Percentiles rank a stretch among this genome's conserved stretches.
Conservation (phyloP, 2,329 filamentous ascomycete species). For the Fusarium siculi region DNA sequence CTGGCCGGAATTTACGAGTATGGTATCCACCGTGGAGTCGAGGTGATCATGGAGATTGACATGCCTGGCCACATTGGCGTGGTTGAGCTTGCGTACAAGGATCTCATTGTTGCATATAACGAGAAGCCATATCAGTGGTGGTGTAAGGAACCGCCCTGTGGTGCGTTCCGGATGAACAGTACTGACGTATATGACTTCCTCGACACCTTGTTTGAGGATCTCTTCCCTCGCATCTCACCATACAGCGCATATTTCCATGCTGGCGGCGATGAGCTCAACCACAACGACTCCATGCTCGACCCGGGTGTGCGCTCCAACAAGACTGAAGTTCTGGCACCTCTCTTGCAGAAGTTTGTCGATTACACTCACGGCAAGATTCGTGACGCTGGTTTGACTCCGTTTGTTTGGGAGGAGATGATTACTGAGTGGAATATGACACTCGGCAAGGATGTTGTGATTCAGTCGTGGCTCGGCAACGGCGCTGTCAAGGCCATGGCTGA, state of each 20-base stretch:
- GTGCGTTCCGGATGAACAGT: conserved; percentile 81
- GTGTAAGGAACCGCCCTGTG: conserved; percentile 72
- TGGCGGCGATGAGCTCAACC: conserved; percentile 88
- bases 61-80: conserved; percentile 70
- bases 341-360: conserved; percentile 82
- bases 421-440: conserved; percentile 81
- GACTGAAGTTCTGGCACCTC: conserved; percentile 71
- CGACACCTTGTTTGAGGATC: conserved; percentile 76
- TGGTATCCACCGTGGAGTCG: conserved; percentile 69
- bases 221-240: conserved; percentile 76
- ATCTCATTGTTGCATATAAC: conserved; percentile 65
- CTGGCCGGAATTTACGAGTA: conserved; percentile 76
- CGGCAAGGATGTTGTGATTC: conserved; percentile 76
- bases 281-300: conserved; percentile 73
- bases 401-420: conserved; percentile 92
- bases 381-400: conserved; percentile 71
- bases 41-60: conserved; percentile 70
- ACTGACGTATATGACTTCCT: conserved; percentile 76
- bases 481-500: conserved; percentile 70
- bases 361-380: conserved; percentile 74
- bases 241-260: conserved; percentile 84
- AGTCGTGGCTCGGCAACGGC: conserved; percentile 77
- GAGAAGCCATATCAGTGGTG: conserved; percentile 66
- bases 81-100: conserved; percentile 62
- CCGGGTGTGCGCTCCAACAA: conserved; percentile 76